Evolutionary conservation across 257 asterid species (phyloP), one percentile per base, ranked within the genome.

Genomic region (Capsicum baccatum): DNA sequence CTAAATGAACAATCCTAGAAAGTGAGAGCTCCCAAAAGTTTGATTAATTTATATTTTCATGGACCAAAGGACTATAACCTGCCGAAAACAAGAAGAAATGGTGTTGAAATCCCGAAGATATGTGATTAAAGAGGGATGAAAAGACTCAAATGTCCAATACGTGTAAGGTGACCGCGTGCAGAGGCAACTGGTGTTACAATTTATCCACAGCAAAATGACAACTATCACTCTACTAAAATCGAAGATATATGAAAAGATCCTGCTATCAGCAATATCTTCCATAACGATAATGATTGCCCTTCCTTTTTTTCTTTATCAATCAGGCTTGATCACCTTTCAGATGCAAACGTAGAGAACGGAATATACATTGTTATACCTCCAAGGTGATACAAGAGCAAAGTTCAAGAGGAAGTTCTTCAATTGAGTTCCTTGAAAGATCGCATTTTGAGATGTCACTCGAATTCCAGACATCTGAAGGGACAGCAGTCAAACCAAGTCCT

Each of bases 381-480:
- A 96, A 94, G 84, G 96, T 85, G 80, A 87, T 89, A 83, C 98
- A 96, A 83, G 94, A 94, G 85, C 83, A 87, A 88, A 94, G 91
- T 90, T 95, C 98, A 52, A 60, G 14, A n/a, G 99, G 98, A 78
- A 94, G 88, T 84, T 92, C 97, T 89, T 91, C 96, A 67, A 96
- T 92, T 48, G 92, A 92, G 87, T 94, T 94, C 81, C 89, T 92
- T 1, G 98, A 91, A 79, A 96, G 96, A 91, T 96, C 87, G 85
- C 95, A 89, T 90, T 95, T 94, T 8, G 94, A 91, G 87, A 94
- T 83, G 56, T 94, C 94, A 21, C 84, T 87, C 0, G 94, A 90
- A 82, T 92, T 93, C 98, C 94, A 94, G 78, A 91, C 91, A 39
- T 96, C 98, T 55, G 97, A 86, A 55, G 99, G 99, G 80, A 96